Conservation (phyloP, 176 grass and related monocot species). For the Cocos nucifera region DNA sequence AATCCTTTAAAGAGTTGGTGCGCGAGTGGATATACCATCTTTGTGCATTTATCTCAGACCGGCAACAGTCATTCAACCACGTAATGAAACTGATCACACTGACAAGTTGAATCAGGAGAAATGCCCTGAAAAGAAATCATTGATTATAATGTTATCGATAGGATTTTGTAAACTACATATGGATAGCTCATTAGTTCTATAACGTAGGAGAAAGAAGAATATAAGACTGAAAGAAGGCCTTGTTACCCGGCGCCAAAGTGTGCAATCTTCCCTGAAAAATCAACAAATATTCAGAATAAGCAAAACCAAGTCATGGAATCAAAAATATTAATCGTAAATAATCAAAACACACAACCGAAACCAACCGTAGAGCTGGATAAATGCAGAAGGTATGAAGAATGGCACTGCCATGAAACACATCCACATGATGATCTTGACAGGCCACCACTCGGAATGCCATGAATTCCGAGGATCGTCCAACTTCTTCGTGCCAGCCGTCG, state of each 20-base stretch:
- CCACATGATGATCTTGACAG: conserved; percentile 74
- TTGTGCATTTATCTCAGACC: conserved; percentile 45
- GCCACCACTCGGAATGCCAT: conserved; percentile 99
- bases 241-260: conserved; percentile 92
- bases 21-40: conserved; percentile 42
- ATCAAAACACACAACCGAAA: neutral
- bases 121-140: conserved; percentile 32
- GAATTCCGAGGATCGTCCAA: conserved; percentile 61
- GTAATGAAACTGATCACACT: conserved; percentile 86
- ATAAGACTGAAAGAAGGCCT: neutral
- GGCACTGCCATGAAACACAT: conserved; percentile 55
- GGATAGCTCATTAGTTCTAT: too few species aligned
- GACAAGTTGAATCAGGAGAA: conserved; percentile 83
- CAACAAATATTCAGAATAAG: neutral
- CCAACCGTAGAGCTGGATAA: conserved; percentile 90
- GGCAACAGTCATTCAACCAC: conserved; percentile 94
- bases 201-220: conserved; percentile 4
- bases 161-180: too few species aligned
- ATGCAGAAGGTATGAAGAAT: conserved; percentile 69
- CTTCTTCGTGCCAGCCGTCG: conserved; percentile 50
- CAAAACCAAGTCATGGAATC: neutral
- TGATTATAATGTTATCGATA: too few species aligned
- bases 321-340: neutral
- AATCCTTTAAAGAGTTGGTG: too few species aligned
- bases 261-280: conserved; percentile 60